phyloP scores from a whole-genome alignment of 495 filamentous ascomycete genomes.

The Penicillium pancosmium region DNA sequence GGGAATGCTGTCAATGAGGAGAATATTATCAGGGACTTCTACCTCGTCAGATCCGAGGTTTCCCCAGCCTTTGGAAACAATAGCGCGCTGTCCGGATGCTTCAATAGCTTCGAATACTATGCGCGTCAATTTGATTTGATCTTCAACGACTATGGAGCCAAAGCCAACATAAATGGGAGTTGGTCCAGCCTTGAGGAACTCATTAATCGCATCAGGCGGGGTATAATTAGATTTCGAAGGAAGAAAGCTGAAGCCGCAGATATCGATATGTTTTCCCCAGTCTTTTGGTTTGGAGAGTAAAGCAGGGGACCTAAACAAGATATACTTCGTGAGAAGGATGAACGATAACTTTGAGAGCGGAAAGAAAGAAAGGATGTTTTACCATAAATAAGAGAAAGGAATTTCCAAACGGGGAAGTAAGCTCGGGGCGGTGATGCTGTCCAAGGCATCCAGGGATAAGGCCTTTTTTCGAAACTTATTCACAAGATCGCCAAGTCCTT shows the following conservation, averaged over 20 bases:
- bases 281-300: constrained; percentile 79
- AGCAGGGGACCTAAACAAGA: constrained; percentile 60
- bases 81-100: constrained; percentile 65
- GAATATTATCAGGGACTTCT: constrained; percentile 66
- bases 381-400: constrained; percentile 82
- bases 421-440: constrained; percentile 67
- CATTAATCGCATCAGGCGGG: constrained; percentile 61
- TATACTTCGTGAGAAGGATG: not conserved
- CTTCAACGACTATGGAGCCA: constrained; percentile 79
- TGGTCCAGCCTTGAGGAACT: constrained; percentile 66
- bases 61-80: constrained; percentile 84
- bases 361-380: not conserved
- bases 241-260: constrained; percentile 77
- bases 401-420: constrained; percentile 64
- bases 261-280: constrained; percentile 70
- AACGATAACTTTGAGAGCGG: not conserved
- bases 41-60: constrained; percentile 65
- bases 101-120: constrained; percentile 70
- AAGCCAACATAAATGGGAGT: constrained; percentile 82
- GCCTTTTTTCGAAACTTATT: constrained; percentile 69
- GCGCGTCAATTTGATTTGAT: constrained; percentile 66
- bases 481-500: constrained; percentile 75
- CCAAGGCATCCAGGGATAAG: constrained; percentile 68
- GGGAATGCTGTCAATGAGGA: constrained; percentile 75
- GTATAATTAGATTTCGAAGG: constrained; percentile 64